A percentile compares a stretch with the other conserved stretches of the same genome.
These are phyloP conservation scores for Pascua guehoae DNA, from an alignment of 1,284 basidiomycete genomes.

Conservation along the genomic window DNA sequence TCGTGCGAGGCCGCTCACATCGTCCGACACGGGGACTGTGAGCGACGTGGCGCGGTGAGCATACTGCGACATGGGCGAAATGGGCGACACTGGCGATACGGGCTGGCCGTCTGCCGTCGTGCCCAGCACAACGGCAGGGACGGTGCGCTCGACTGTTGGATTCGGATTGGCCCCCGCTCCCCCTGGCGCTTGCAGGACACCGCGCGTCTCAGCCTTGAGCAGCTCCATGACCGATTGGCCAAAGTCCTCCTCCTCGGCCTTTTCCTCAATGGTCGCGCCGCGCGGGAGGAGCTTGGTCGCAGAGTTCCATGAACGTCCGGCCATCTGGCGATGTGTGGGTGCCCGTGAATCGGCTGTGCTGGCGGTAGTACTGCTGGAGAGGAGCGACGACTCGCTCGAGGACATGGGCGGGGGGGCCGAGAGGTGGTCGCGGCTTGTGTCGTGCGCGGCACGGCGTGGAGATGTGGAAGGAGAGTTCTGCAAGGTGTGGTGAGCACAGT, in stretches of 20 bases:
- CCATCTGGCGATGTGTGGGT: too few relatives aligned
- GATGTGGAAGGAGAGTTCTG: slow-evolving; percentile 10
- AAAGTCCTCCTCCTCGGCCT: slow-evolving; percentile 28
- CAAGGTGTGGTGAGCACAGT: neutral
- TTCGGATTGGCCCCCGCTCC: neutral
- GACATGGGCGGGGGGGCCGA: slow-evolving; percentile 3
- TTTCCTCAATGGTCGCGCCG: slow-evolving; percentile 36
- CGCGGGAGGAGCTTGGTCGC: slow-evolving; percentile 21
- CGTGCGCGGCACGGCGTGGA: neutral
- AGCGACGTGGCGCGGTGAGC: neutral
- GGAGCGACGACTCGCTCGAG: slow-evolving; percentile 15
- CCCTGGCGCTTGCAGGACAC: neutral
- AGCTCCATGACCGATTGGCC: slow-evolving; percentile 9
- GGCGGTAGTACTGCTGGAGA: slow-evolving; percentile 13
- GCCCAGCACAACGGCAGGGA: slow-evolving; percentile 40
- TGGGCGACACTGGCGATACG: slow-evolving; percentile 12
- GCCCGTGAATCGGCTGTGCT: slow-evolving; percentile 3
- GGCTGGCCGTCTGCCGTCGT: slow-evolving; percentile 11
- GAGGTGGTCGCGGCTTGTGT: slow-evolving; percentile 2
- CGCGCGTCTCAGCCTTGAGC: slow-evolving; percentile 1
- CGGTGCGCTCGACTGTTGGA: slow-evolving; percentile 18
- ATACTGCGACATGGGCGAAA: neutral
- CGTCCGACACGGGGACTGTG: neutral
- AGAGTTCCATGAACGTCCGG: neutral
- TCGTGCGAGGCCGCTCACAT: neutral